Evolutionary conservation across 176 grass and related monocot species (phyloP), one percentile per base, ranked within the genome.

Genomic region (Elaeis guineensis): DNA sequence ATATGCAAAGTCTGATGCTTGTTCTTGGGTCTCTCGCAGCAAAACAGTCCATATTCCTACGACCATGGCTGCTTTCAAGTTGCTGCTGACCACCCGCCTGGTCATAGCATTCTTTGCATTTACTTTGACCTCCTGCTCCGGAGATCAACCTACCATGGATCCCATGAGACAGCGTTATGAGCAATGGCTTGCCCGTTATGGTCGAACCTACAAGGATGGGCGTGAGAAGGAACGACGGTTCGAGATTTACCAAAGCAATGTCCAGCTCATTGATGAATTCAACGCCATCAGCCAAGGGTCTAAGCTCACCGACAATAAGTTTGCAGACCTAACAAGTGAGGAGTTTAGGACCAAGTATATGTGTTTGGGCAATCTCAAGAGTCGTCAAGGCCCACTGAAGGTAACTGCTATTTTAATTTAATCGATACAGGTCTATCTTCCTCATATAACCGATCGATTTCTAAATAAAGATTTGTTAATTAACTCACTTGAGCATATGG

Each of bases 261-360:
- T 76, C 3, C 53, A 76, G 51, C 32, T 76, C 35, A 67, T 76
- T 4, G 39, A 76, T 4, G 55, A 55, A 4, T 76, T 67, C 21
- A 76, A 76, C 66, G 7, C 73, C 30, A 48, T 76, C 32, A 76
- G 66, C 50, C 9, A 66, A 50, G 63, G 22, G 58, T 76, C 67
- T 30, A 76, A 67, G 62, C 62, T 76, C 20, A 54, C 24, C 20
- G 73, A 76, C 21, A 76, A 76, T 21, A 52, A 76, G 15, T 76
- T 76, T 54, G 73, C 63, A 21, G 73, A 76, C 50, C 35, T 76
- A 50, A 76, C 63, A 0, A 67, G 26, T 25, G 59, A 3, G 15
- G 73, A 76, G 54, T 76, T 67, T 8, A 58, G 21, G 48, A 5
- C 23, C 14, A 53, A 60, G 21, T 66, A 48, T 5, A 49, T 68